Base-by-base conservation (phyloP, 1,284 basidiomycete genomes). In the Leccinum griseonigrum region DNA sequence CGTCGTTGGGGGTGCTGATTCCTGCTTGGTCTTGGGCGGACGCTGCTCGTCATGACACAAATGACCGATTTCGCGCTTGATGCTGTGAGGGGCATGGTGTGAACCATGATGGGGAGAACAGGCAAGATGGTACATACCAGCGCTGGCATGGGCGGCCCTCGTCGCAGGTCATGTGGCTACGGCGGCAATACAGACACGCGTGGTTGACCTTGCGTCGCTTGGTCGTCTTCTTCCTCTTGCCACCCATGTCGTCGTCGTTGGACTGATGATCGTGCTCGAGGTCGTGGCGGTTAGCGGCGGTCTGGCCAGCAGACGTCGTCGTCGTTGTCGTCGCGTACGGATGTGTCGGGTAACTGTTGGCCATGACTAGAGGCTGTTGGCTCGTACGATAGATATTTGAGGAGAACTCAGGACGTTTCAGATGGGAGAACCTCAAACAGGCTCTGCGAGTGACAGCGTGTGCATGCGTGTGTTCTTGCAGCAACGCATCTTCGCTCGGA, bases 41-140 rank as follows among this genome's bases (percentile, higher is more conserved):
- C 90, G 85, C 57, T 85, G 85, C 71, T 95, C 93, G 76, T 96
- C 94, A 70, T 94, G 90, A 71, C 94, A 96, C 8, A 95, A 81
- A 77, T 95, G 92, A 0, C 93, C 91, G 66, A 96, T 96, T 74
- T 95, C 94, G 59, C 94, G 86, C 75, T 95, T 95, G 68, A 96
- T 92, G 43, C 43, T 46, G 18, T 14, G 13, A 18, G 6, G 43
- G 34, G n/a, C 6, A 46, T n/a, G 50, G 28, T 28, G 43, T 46
- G n/a, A 46, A 46, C 9, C n/a, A 51, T 34, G 51, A 58, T 55
- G 36, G 58, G 16, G 60, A 9, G 10, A 43, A 10, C 1, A 43
- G 18, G 43, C 43, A 14, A 38, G 46, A 60, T 61, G 59, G 50
- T 48, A 81, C 90, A 76, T 73, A 95, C 94, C 94, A 96, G 68